A percentile compares a stretch with the other conserved stretches of the same genome.
Evolutionary conservation across 495 filamentous ascomycete genomes (phyloP).

Genomic region (Chaetomium fimeti): DNA sequence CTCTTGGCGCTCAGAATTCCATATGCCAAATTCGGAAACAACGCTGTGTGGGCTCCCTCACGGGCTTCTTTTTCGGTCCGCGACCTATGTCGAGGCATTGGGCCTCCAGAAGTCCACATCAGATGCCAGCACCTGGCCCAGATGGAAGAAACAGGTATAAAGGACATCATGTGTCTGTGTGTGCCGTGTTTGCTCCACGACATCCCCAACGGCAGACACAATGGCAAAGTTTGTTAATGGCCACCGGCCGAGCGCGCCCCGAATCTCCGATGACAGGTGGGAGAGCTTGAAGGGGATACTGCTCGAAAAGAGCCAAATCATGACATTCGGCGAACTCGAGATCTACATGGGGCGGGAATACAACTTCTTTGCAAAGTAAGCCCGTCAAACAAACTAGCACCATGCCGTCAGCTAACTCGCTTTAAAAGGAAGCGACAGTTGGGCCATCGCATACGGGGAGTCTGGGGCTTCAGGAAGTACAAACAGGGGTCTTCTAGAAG

Average conservation of each 20-base stretch:
- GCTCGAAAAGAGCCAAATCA: too few relatives aligned
- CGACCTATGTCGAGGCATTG: neutral
- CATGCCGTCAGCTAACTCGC: conserved; percentile 2
- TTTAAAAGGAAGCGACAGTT: conserved; percentile 27
- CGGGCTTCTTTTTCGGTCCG: neutral
- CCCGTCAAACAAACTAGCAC: too few relatives aligned
- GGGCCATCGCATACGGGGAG: conserved; percentile 16
- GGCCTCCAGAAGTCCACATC: neutral
- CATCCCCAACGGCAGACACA: neutral
- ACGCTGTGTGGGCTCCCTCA: too few relatives aligned
- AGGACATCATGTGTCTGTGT: neutral
- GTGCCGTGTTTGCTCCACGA: too few relatives aligned
- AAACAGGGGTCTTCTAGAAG: neutral
- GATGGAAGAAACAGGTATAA: neutral
- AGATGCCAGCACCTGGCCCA: neutral
- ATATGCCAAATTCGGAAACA: neutral
- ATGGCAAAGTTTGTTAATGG: neutral
- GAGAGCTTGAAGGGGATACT: neutral
- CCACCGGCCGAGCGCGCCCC: neutral
- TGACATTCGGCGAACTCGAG: too few relatives aligned
- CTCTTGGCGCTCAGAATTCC: neutral
- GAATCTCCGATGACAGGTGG: neutral
- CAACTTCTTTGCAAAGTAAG: too few relatives aligned
- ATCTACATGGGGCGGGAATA: too few relatives aligned
- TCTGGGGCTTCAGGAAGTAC: conserved; percentile 28